Conservation (phyloP, 495 filamentous ascomycete species). For the Hypoxylon trugodes region DNA sequence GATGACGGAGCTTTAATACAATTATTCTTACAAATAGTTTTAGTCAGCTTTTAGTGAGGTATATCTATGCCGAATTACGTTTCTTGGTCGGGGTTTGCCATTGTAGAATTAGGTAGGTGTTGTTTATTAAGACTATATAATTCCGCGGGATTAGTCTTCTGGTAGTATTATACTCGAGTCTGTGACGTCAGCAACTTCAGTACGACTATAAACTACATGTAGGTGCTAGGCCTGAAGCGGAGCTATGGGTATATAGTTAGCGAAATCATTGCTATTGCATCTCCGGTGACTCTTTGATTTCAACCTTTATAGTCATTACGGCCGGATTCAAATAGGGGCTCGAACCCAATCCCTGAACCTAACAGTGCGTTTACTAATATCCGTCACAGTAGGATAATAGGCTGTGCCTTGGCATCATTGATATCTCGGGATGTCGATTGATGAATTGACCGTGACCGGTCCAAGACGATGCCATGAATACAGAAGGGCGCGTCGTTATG, state of each 20-base stretch:
- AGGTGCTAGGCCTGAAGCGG: slow-evolving; percentile 1
- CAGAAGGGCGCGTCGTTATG: neutral
- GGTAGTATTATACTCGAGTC: slow-evolving; percentile 24
- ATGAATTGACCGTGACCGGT: slow-evolving; percentile 2
- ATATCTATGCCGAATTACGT: slow-evolving; percentile 30
- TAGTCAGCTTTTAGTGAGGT: slow-evolving; percentile 26
- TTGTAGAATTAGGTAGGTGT: slow-evolving; percentile 18
- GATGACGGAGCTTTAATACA: slow-evolving; percentile 24
- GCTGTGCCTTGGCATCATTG: neutral
- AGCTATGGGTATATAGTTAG: slow-evolving; percentile 24
- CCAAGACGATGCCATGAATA: neutral
- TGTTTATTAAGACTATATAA: slow-evolving; percentile 8
- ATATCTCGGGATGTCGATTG: slow-evolving; percentile 17
- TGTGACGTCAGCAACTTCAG: slow-evolving; percentile 2
- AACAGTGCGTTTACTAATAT: slow-evolving; percentile 4
- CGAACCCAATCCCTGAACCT: neutral
- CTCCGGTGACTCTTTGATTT: slow-evolving; percentile 14
- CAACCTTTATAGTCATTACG: neutral
- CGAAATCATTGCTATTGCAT: slow-evolving; percentile 21
- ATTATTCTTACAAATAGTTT: slow-evolving; percentile 27
- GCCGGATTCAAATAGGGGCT: slow-evolving; percentile 4
- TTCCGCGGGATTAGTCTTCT: slow-evolving; percentile 32
- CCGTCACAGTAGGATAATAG: neutral
- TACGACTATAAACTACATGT: slow-evolving; percentile 5
- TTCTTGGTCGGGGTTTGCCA: slow-evolving; percentile 28